phyloP scores from a whole-genome alignment of 2,329 filamentous ascomycete genomes.

The Falciphora oryzae region DNA sequence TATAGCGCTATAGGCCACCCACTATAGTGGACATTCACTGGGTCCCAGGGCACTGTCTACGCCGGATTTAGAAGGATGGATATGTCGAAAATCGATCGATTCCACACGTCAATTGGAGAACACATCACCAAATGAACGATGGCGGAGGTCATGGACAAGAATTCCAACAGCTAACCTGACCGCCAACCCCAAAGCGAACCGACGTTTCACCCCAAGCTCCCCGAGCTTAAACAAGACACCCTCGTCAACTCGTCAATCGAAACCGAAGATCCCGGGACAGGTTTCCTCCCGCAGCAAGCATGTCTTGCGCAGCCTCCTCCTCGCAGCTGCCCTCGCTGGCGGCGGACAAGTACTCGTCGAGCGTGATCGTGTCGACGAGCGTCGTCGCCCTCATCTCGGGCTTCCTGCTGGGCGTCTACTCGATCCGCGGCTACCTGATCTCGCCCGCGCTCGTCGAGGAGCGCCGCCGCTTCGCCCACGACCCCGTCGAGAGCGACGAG shows the following conservation, averaged over 20 bases:
- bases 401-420: conserved; percentile 76
- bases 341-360: conserved; percentile 10
- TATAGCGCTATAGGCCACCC: neutral
- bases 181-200: neutral
- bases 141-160: neutral
- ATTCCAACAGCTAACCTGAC: neutral
- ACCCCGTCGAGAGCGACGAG: conserved; percentile 63
- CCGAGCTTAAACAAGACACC: neutral
- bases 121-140: neutral
- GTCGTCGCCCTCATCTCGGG: conserved; percentile 70
- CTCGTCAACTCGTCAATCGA: neutral
- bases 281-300: neutral
- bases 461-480: conserved; percentile 48
- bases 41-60: too few species aligned
- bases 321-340: neutral
- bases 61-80: neutral
- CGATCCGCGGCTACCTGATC: conserved; percentile 54
- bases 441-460: conserved; percentile 50
- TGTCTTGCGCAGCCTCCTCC: neutral
- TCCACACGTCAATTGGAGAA: neutral
- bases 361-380: conserved; percentile 64
- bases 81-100: neutral
- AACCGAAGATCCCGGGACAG: neutral
- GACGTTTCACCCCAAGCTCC: too few species aligned
- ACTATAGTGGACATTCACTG: neutral